A percentile compares a stretch with the other conserved stretches of the same genome.
These are phyloP conservation scores for Ramalina intermedia DNA, from an alignment of 495 filamentous ascomycete genomes.

Conservation along the genomic window DNA sequence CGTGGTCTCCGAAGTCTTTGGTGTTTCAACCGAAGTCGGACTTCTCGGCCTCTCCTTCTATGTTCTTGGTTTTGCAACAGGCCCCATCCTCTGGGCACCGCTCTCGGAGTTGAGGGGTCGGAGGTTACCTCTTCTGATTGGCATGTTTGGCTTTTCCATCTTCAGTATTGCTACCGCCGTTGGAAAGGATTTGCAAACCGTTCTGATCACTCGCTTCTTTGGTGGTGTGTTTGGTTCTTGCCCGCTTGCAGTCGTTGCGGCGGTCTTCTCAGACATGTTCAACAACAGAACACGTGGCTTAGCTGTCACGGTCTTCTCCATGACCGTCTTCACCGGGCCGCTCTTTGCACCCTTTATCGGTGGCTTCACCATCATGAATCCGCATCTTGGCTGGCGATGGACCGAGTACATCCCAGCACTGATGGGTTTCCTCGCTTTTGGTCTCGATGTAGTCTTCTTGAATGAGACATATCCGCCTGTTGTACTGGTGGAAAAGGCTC, in stretches of 20 bases:
- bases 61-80: slow-evolving; percentile 46
- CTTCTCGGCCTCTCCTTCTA: slow-evolving; percentile 45
- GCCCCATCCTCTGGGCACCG: slow-evolving; percentile 49
- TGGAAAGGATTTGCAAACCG: slow-evolving; percentile 67
- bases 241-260: slow-evolving; percentile 71
- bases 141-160: slow-evolving; percentile 66
- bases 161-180: slow-evolving; percentile 60
- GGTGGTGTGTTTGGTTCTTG: slow-evolving; percentile 59
- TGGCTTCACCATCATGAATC: slow-evolving; percentile 60
- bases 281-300: slow-evolving; percentile 51
- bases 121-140: slow-evolving; percentile 51
- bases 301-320: slow-evolving; percentile 69
- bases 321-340: slow-evolving; percentile 73
- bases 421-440: slow-evolving; percentile 63
- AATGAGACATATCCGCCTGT: slow-evolving; percentile 74
- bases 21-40: slow-evolving; percentile 39
- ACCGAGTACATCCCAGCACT: slow-evolving; percentile 60
- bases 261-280: slow-evolving; percentile 82
- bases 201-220: slow-evolving; percentile 76
- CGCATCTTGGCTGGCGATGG: slow-evolving; percentile 70
- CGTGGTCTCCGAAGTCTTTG: slow-evolving; percentile 32
- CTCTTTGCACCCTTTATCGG: slow-evolving; percentile 72
- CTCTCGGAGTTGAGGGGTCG: slow-evolving; percentile 46
- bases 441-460: slow-evolving; percentile 56
- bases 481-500: slow-evolving; percentile 62